Evolutionary conservation across 805 yeast genomes (phyloP), one percentile per base, ranked within the genome.

Genomic region (Barnettozyma siamensis): DNA sequence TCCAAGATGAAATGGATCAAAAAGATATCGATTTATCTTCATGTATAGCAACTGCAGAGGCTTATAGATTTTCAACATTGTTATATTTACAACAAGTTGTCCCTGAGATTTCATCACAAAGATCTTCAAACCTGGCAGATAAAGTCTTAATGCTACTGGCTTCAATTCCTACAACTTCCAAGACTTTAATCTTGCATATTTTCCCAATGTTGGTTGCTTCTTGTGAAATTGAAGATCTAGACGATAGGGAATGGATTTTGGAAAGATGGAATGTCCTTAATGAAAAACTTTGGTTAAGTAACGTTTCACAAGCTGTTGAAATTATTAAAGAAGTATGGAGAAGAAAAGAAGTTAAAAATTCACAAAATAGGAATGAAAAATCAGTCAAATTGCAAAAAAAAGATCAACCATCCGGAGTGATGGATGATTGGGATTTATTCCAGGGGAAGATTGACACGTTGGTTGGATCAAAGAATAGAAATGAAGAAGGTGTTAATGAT

Each of bases 291-390:
- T 75, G 83, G 78, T 69, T 81, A 38, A 86, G 86, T 1, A 81
- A 79, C 45, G 72, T 80, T 13, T 83, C 78, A 49, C 62, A 83
- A 24, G 78, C 87, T 0, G 64, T 76, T 41, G 86, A 80, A 49
- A 83, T 81, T 10, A 81, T 81, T 28, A 74, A 76, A 45, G 88
- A 81, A 55, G 86, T 80, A 9, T 81, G 88, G 88, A 63, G 72
- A 30, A 59, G 88, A 18, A 76, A 76, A 43, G 83, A 80, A 11
- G 18, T 33, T 2, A 19, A 32, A 29, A 48, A 13, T 18, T 30
- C 5, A 37, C 37, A 20, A 31, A 18, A 15, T 8, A 26, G 11
- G 5, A 21, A 10, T 16, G 20, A 11, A 19, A 33, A 6, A 23
- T 15, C 16, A 12, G 23, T 11, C 17, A n/a, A 23, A 4, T 11